Conservation (phyloP, 1,139 yeast genomes). For the Maudiozyma humilis region DNA sequence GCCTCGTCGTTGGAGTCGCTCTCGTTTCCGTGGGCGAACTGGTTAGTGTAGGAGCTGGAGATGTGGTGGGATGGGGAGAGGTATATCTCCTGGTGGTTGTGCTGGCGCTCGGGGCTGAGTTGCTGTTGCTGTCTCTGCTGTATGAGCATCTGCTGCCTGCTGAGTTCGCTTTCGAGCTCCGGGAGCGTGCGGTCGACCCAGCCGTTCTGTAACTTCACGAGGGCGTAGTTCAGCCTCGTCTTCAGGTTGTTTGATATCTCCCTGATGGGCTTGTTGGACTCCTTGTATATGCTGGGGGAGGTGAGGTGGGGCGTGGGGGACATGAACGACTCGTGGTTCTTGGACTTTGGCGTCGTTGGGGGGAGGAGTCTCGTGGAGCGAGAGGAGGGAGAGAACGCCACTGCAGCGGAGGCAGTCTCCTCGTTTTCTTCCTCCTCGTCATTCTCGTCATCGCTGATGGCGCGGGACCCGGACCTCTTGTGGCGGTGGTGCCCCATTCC, state of each 20-base stretch:
- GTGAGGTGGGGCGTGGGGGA: conserved; percentile 35
- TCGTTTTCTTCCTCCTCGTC: neutral
- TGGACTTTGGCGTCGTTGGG: conserved; percentile 34
- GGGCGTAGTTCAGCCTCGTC: conserved; percentile 41
- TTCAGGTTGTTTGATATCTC: conserved; percentile 37
- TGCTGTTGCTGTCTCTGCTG: conserved; percentile 5
- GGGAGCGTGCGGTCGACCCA: conserved; percentile 35
- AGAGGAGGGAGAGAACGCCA: conserved; percentile 8
- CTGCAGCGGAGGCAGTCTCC: neutral
- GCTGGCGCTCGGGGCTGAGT: conserved; percentile 3
- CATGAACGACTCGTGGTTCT: conserved; percentile 23
- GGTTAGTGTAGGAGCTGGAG: conserved; percentile 17
- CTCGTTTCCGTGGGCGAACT: conserved; percentile 13
- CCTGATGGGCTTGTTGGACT: conserved; percentile 33
- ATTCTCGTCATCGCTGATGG: conserved; percentile 1
- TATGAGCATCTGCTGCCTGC: conserved; percentile 12
- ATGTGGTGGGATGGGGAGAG: conserved; percentile 2
- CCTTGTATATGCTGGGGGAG: conserved; percentile 29
- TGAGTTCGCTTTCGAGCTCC: conserved; percentile 30
- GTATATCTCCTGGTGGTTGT: conserved; percentile 5
- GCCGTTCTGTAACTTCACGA: conserved; percentile 38
- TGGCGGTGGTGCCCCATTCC: neutral
- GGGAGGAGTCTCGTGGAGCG: conserved; percentile 20
- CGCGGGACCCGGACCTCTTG: neutral
- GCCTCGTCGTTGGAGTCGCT: neutral